Evolutionary conservation across 2,329 filamentous ascomycete genomes (phyloP), one percentile per base, ranked within the genome.

Genomic region (Talaromyces sp.): DNA sequence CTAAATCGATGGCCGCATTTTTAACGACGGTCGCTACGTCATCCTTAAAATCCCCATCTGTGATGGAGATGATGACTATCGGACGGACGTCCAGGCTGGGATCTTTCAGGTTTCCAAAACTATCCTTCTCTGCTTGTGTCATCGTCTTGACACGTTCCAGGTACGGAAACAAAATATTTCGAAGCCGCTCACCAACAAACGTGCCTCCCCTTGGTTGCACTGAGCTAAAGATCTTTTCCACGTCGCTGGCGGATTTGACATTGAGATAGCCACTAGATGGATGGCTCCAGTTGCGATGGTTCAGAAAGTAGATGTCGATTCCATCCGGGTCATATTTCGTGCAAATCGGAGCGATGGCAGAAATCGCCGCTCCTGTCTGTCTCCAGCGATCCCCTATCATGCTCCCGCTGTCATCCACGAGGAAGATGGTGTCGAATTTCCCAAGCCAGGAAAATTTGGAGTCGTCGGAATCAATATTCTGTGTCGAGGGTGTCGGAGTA

Each of bases 291-390:
- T 76, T 70, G 5, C 63, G 73, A 64, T 89, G 84, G 77, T 98
- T 97, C 42, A 98, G 81, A 75, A 98, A 98, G 82, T 91, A 92
- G 65, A 98, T 81, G 72, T 98, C 94, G 67, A 98, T 87, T 27
- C 94, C 94, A 74, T 97, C 91, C 0, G 81, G 77, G 72, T 98
- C 94, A 73, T 90, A 87, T 4, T 80, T 73, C 0, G 91, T 90
- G 77, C 93, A 96, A 69, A 96, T 89, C 0, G 91, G 91, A 0
- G 91, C 85, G 69, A 98, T 92, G 55, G 86, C 82, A 34, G 83
- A 78, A 2, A 98, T 83, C 1, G 89, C 91, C 8, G 83, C 79
- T 30, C 83, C 78, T 0, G 91, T 90, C 74, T 97, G 90, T 12
- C 78, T 75, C 94, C 94, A 98, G 27, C 83, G 84, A n/a, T 79